A percentile compares a stretch with the other conserved stretches of the same genome.
phyloP scores from a whole-genome alignment of 805 yeast genomes.

The Starmerella bombicola region DNA sequence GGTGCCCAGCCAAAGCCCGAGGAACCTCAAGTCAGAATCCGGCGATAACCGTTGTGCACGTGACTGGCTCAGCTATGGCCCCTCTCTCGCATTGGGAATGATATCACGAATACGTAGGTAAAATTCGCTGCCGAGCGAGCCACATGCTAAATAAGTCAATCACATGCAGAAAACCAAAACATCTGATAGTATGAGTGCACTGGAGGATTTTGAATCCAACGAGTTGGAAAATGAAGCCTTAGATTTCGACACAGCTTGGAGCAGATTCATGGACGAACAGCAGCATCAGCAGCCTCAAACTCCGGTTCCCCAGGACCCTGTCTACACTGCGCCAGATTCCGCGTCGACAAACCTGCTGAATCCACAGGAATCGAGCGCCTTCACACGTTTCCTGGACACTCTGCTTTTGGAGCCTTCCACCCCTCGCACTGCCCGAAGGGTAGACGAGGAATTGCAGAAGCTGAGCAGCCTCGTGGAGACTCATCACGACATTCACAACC shows the following conservation, averaged over 20 bases:
- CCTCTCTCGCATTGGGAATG: no score
- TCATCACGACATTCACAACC: no score
- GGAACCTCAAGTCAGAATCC: no score
- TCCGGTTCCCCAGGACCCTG: slow-evolving; percentile 1
- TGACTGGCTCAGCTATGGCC: no score
- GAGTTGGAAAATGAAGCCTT: neutral
- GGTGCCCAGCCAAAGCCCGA: no score
- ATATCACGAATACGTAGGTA: no score
- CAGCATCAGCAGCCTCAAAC: slow-evolving; percentile 1
- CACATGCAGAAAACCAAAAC: neutral
- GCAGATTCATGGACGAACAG: slow-evolving; percentile 12
- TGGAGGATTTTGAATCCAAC: neutral
- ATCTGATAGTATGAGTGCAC: neutral
- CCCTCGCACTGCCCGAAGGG: slow-evolving; percentile 9
- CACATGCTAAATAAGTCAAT: neutral
- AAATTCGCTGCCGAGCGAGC: neutral
- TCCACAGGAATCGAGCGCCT: slow-evolving; percentile 19
- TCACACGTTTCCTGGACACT: slow-evolving; percentile 19
- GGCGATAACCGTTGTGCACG: no score
- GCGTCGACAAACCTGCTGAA: slow-evolving; percentile 13
- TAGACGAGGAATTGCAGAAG: slow-evolving; percentile 17
- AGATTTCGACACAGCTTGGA: slow-evolving; percentile 18
- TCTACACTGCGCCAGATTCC: neutral
- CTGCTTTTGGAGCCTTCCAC: slow-evolving; percentile 19
- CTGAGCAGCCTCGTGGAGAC: slow-evolving; percentile 5